Conservation (phyloP, 2,329 filamentous ascomycete genomes). For the Penicillium sp. region DNA sequence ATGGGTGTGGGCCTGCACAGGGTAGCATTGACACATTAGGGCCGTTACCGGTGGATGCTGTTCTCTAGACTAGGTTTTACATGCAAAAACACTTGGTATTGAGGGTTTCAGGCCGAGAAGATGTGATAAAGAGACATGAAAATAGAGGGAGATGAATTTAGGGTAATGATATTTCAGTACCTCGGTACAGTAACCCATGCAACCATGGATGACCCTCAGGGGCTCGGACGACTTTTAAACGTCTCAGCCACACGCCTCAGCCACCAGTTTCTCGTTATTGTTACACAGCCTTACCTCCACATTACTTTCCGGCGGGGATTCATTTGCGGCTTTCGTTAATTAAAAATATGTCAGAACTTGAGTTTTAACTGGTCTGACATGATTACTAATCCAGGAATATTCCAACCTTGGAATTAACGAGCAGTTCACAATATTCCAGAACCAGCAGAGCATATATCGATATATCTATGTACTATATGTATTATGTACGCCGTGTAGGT, state of each 20-base stretch:
- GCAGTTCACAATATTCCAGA: neutral
- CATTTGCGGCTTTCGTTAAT: neutral
- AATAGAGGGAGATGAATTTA: neutral
- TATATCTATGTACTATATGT: neutral
- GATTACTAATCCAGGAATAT: too few relatives aligned
- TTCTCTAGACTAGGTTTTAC: neutral
- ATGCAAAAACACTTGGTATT: neutral
- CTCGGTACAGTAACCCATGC: neutral
- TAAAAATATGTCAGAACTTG: neutral
- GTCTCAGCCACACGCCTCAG: neutral
- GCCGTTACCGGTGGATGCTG: neutral
- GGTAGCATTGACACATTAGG: neutral
- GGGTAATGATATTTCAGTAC: neutral
- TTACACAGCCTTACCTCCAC: neutral
- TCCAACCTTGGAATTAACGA: too few relatives aligned
- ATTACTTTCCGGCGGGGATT: neutral
- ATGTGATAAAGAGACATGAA: neutral
- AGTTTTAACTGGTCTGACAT: neutral
- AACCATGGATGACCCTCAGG: neutral
- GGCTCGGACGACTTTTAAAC: neutral
- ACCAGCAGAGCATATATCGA: neutral
- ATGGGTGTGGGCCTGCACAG: neutral
- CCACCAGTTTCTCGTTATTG: neutral
- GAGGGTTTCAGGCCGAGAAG: neutral
- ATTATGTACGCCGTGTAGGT: too few relatives aligned